These are phyloP conservation scores for Guadua angustifolia DNA, from an alignment of 176 grass and related monocot species.

Conservation along the genomic window DNA sequence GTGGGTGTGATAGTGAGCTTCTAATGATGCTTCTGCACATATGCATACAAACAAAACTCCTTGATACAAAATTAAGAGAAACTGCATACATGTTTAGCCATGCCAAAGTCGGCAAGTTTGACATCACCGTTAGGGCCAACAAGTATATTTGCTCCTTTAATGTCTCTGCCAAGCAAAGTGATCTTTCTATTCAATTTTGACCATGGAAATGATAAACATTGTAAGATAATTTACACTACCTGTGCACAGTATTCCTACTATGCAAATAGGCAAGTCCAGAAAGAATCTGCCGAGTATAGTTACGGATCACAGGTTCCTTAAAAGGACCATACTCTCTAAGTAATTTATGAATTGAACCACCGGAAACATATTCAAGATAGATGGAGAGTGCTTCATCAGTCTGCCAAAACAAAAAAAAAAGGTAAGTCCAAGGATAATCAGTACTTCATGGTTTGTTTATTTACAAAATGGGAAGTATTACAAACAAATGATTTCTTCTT, in stretches of 20 bases:
- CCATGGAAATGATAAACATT: constrained; percentile 7
- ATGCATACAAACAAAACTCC: constrained; percentile 17
- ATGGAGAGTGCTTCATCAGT: constrained; percentile 55
- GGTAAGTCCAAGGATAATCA: constrained; percentile 15
- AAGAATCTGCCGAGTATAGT: constrained; percentile 67
- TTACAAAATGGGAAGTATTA: not conserved
- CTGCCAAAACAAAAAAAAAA: constrained; percentile 46
- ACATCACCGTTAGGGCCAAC: constrained; percentile 66
- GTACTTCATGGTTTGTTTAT: not conserved
- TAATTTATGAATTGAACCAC: constrained; percentile 68
- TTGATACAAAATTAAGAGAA: not conserved
- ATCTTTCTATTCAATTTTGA: constrained; percentile 11
- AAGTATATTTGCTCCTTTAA: constrained; percentile 86
- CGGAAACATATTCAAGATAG: constrained; percentile 66
- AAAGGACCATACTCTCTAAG: constrained; percentile 66
- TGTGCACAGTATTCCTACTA: constrained; percentile 58
- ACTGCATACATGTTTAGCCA: constrained; percentile 73
- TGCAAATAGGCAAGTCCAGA: constrained; percentile 72
- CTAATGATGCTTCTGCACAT: not conserved
- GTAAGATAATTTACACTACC: constrained; percentile 43
- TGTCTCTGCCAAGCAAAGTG: constrained; percentile 52
- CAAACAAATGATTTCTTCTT: not conserved
- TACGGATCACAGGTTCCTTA: constrained; percentile 57
- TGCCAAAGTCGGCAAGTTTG: constrained; percentile 78
- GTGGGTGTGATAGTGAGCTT: not conserved